Percentiles rank a stretch among this genome's conserved stretches.
These are phyloP conservation scores for Tylopilus balloui DNA, from an alignment of 768 basidiomycete genomes.

Conservation along the genomic window DNA sequence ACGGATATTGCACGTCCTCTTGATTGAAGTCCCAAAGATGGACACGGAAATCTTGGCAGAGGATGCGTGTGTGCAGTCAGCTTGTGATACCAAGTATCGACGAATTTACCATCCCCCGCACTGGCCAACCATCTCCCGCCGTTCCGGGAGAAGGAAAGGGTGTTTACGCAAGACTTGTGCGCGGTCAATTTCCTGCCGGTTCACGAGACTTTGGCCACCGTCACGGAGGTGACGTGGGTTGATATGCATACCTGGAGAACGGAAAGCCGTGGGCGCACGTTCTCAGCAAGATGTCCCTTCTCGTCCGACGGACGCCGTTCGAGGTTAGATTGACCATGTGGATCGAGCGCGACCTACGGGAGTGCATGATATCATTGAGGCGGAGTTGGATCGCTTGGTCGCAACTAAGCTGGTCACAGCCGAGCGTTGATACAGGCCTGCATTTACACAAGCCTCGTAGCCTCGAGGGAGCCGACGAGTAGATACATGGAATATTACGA, in stretches of 20 bases:
- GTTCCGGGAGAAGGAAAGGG: conserved; percentile 54
- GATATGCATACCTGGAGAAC: conserved; percentile 30
- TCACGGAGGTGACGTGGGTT: neutral
- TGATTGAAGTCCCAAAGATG: conserved; percentile 67
- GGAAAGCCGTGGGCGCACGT: conserved; percentile 29
- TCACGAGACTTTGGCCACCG: conserved; percentile 1
- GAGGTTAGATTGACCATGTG: conserved; percentile 23
- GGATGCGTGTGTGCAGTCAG: conserved; percentile 11
- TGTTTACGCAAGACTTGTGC: conserved; percentile 64
- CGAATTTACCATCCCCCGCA: conserved; percentile 60
- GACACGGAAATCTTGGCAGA: conserved; percentile 45
- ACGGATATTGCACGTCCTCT: conserved; percentile 45
- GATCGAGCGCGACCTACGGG: conserved; percentile 10
- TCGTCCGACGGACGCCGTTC: conserved; percentile 22
- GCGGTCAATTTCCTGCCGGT: conserved; percentile 32
- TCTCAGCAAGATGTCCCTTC: conserved; percentile 16
- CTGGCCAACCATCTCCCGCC: conserved; percentile 62
- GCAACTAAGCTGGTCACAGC: neutral
- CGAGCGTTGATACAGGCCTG: conserved; percentile 14
- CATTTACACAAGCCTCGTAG: conserved; percentile 20
- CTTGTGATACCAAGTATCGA: conserved; percentile 2
- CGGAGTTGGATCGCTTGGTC: neutral
- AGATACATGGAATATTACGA: conserved; percentile 31
- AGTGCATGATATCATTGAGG: conserved; percentile 7
- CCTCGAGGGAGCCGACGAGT: conserved; percentile 10